These are phyloP conservation scores for Fusarium albosuccineum DNA, from an alignment of 2,329 filamentous ascomycete genomes.

Conservation along the genomic window DNA sequence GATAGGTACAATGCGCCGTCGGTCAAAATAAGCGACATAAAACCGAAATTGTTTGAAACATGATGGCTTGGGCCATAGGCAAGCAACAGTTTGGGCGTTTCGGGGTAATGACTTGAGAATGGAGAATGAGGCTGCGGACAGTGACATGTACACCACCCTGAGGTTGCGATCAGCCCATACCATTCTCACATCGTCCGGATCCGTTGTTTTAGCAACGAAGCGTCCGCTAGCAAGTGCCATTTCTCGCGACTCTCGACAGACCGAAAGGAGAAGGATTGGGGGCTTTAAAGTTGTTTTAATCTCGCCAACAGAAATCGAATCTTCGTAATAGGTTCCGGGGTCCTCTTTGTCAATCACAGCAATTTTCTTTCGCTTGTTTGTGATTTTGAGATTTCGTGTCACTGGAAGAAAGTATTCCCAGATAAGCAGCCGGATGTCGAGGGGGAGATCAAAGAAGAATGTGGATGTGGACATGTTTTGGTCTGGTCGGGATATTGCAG, in stretches of 20 bases:
- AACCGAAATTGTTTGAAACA: neutral
- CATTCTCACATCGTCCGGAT: neutral
- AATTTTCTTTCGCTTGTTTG: neutral
- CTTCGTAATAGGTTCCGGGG: neutral
- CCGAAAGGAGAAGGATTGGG: neutral
- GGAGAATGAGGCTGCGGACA: neutral
- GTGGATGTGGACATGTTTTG: neutral
- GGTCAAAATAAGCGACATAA: no score
- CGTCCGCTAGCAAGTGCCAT: slow-evolving; percentile 3
- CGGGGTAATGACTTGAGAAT: neutral
- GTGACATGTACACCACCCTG: slow-evolving; percentile 1
- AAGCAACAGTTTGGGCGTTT: neutral
- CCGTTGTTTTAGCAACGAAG: neutral
- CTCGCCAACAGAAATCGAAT: neutral
- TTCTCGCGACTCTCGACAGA: neutral
- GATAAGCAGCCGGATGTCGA: slow-evolving; percentile 11
- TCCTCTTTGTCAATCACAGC: no score
- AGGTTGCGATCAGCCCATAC: neutral
- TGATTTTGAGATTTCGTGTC: neutral
- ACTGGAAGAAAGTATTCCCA: slow-evolving; percentile 15
- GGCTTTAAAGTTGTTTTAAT: neutral
- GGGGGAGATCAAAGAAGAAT: neutral
- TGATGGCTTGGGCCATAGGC: neutral
- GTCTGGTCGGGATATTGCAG: no score
- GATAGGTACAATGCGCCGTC: neutral